phyloP scores from a whole-genome alignment of 345 rosid species.

The Ailanthus altissimus region DNA sequence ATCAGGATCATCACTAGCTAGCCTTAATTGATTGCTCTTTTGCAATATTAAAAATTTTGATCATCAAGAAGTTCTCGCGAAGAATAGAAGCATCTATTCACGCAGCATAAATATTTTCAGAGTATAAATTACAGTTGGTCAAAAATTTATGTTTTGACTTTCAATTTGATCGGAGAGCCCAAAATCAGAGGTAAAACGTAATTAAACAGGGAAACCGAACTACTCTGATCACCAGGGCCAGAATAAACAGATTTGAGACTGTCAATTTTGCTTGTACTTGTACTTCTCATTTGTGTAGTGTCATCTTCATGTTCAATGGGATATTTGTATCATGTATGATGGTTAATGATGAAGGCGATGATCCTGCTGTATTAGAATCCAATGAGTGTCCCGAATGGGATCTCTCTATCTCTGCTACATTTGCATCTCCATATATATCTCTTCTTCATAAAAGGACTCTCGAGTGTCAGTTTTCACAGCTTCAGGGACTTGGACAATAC shows the following conservation, averaged over 20 bases:
- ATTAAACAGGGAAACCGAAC: too few relatives aligned
- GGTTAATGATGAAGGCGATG: conserved; percentile 22
- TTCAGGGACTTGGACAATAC: conserved; percentile 26
- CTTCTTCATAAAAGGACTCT: conserved; percentile 13
- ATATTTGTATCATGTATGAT: conserved; percentile 24
- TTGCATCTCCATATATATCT: too few relatives aligned
- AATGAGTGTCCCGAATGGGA: conserved; percentile 17
- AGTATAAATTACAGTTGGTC: too few relatives aligned
- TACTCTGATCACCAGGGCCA: background rate
- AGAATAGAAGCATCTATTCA: too few relatives aligned
- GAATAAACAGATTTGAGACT: background rate
- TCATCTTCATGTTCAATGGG: background rate
- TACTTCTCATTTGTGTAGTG: background rate
- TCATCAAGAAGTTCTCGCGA: too few relatives aligned
- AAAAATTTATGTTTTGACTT: too few relatives aligned
- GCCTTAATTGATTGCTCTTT: too few relatives aligned
- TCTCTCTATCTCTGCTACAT: background rate
- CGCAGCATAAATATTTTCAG: too few relatives aligned
- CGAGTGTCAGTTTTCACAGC: conserved; percentile 26
- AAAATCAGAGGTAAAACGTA: too few relatives aligned
- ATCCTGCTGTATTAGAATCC: conserved; percentile 22
- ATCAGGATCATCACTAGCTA: too few relatives aligned
- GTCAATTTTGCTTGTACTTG: background rate
- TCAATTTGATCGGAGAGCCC: too few relatives aligned
- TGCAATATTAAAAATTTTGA: too few relatives aligned